Evolutionary conservation across 2,329 filamentous ascomycete genomes (phyloP), one percentile per base, ranked within the genome.

Genomic region (Pestalotiopsis sp.): DNA sequence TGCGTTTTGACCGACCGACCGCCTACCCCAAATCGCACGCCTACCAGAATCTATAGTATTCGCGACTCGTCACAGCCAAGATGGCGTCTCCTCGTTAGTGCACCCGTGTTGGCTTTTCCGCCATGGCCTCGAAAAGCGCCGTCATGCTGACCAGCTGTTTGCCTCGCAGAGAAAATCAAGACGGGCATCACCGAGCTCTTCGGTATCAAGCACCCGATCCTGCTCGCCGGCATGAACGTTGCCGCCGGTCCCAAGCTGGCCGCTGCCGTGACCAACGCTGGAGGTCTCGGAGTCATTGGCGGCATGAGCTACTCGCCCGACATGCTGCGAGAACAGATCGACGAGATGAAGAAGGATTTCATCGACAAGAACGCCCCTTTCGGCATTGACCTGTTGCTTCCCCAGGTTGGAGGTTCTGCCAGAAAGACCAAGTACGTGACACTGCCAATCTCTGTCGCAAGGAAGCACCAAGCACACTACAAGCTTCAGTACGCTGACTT

Each of bases 221-320:
- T 99, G 77, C 91, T 99, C 70, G 96, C 96, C 75, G 96, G 96
- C 80, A 99, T 99, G 96, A 98, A 99, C 87, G 96, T 98, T 71
- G 96, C 96, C 67, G 96, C 96, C 69, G 96, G 96, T 64, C 96
- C 96, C 67, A 97, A 94, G 87, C 91, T 99, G 77, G 96, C 96
- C 65, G 96, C 96, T 40, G 96, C 96, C 56, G 96, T 99, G 75
- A 97, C 95, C 74, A 98, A 99, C 82, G 96, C 96, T 65, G 96
- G 96, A 73, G 96, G 96, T 77, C 87, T 99, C 70, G 96, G 96
- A 83, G 96, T 99, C 76, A 95, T 99, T 75, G 96, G 96, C 73
- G 96, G 96, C 80, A 91, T 95, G 75, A 92, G 94, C 72, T 99
- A 99, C 86, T 98, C 94, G 67, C 96, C 96, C 74, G 94, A 98